Evolutionary conservation across 108 stramenopile genomes (phyloP).

Genomic region (Conticribra weissflogii): DNA sequence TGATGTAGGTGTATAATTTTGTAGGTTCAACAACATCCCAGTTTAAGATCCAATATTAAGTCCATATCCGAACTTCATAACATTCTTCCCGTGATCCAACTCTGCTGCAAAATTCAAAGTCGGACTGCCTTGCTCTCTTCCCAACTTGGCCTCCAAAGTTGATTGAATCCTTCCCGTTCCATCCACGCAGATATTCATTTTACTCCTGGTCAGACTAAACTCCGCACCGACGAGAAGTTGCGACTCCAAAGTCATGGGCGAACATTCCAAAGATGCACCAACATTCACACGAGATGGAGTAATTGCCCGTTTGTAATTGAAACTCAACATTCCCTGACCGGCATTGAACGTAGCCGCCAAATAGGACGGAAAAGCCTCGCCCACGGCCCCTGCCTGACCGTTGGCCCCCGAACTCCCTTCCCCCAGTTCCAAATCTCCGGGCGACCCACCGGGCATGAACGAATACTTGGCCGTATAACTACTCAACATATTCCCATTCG

Average conservation of each 20-base stretch:
- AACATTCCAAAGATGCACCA: slow-evolving; percentile 51
- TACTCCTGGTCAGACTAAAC: slow-evolving; percentile 78
- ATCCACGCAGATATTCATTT: slow-evolving; percentile 72
- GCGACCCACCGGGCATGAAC: slow-evolving; percentile 12
- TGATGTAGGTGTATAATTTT: background rate
- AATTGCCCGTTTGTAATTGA: slow-evolving; percentile 80
- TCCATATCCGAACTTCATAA: slow-evolving; percentile 86
- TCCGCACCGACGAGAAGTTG: slow-evolving; percentile 80
- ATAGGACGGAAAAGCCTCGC: slow-evolving; percentile 46
- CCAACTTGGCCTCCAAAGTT: slow-evolving; percentile 77
- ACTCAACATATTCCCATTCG: slow-evolving; percentile 64
- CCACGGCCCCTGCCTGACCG: background rate
- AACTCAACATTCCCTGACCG: slow-evolving; percentile 55
- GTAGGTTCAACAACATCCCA: background rate
- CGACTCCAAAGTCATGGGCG: slow-evolving; percentile 69
- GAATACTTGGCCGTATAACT: slow-evolving; percentile 78
- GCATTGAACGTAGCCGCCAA: slow-evolving; percentile 74
- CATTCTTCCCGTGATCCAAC: slow-evolving; percentile 76
- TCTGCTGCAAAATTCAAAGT: slow-evolving; percentile 72
- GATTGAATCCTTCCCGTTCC: slow-evolving; percentile 71
- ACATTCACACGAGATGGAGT: slow-evolving; percentile 79
- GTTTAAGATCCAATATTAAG: slow-evolving; percentile 69
- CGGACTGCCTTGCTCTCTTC: slow-evolving; percentile 77
- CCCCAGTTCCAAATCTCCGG: slow-evolving; percentile 25
- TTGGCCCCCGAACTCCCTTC: background rate